Evolutionary conservation across 2,329 filamentous ascomycete species (phyloP).

Genomic region (Microcera coccophila): DNA sequence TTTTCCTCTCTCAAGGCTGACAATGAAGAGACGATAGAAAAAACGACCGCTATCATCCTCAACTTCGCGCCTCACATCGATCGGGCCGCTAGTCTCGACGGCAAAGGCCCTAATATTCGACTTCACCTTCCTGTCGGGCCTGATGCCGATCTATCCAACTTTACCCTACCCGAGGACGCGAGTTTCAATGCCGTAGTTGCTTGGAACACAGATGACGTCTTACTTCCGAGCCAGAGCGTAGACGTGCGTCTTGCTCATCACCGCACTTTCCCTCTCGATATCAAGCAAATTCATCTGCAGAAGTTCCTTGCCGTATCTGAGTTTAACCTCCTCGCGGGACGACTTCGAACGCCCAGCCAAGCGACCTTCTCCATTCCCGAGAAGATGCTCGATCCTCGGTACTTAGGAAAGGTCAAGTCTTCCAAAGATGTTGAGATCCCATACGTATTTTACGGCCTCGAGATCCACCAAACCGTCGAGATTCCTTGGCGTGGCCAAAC

Average conservation of each 20-base stretch:
- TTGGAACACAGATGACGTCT: slow-evolving; percentile 37
- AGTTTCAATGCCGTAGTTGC: slow-evolving; percentile 31
- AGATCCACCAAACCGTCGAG: slow-evolving; percentile 47
- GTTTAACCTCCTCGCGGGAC: slow-evolving; percentile 43
- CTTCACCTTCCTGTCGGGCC: slow-evolving; percentile 31
- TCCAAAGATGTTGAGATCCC: slow-evolving; percentile 17
- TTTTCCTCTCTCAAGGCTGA: slow-evolving; percentile 37
- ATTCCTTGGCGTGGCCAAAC: slow-evolving; percentile 42
- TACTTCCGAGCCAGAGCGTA: slow-evolving; percentile 44
- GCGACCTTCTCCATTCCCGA: slow-evolving; percentile 13
- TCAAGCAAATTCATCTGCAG: slow-evolving; percentile 34
- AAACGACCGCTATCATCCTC: slow-evolving; percentile 39
- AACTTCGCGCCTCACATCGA: slow-evolving; percentile 40
- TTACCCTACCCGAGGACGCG: slow-evolving; percentile 28
- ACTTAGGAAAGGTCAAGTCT: background rate
- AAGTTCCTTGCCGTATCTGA: slow-evolving; percentile 43
- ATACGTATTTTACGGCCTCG: slow-evolving; percentile 48
- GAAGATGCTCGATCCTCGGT: slow-evolving; percentile 3
- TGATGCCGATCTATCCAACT: slow-evolving; percentile 25
- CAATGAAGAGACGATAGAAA: slow-evolving; percentile 21
- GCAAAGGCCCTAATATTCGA: slow-evolving; percentile 22
- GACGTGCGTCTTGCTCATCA: slow-evolving; percentile 45
- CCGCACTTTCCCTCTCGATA: slow-evolving; percentile 37
- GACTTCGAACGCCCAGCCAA: slow-evolving; percentile 38
- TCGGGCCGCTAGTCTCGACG: background rate